Base-by-base conservation (phyloP, 768 basidiomycete genomes). In the Galerina sulciceps region DNA sequence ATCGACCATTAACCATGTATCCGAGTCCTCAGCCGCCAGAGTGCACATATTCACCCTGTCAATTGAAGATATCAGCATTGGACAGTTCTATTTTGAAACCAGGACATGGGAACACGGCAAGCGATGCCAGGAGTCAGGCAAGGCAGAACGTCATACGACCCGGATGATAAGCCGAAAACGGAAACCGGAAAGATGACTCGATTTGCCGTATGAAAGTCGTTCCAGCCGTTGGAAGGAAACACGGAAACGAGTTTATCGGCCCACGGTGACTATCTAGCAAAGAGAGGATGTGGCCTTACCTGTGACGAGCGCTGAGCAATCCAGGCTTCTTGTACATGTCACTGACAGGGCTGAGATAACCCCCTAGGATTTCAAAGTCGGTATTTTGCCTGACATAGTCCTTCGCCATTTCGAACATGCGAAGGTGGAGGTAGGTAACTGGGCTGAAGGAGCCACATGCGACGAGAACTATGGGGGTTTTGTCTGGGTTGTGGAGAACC, bases 321-420 rank as follows among this genome's bases (percentile, higher is more conserved):
- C 97, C 97, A 37, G 91, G 87, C 73, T 99, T 99, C 84, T 94
- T 93, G 87, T 99, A 99, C 80, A 84, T 80, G 80, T 96, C 95
- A 69, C 87, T 90, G 71, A 99, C 97, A 34, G 97, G 96, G 65
- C 94, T 96, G 67, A 98, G 86, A 76, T 98, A 99, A 2, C 94
- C 95, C 23, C 91, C 97, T 67, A 98, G 82, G 66, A 99, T 92
- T 75, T 97, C 94, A 68, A 93, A 97, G 63, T 91, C 80, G 47
- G 93, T 94, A 73, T 95, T 93, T 67, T 94, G 91, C 51, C 93
- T 87, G 53, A 92, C 86, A 68, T 94, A 95, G 80, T 99, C 97
- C 76, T 90, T 91, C 55, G 96, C 97, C 97, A 99, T 99, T 73
- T 99, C 97, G 75, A 99, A 99, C 95, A 99, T 98, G 65, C 97